Percentiles rank a stretch among this genome's conserved stretches.
These are phyloP conservation scores for Pseudocercospora pini-densiflorae DNA, from an alignment of 2,329 filamentous ascomycete species.

Conservation along the genomic window DNA sequence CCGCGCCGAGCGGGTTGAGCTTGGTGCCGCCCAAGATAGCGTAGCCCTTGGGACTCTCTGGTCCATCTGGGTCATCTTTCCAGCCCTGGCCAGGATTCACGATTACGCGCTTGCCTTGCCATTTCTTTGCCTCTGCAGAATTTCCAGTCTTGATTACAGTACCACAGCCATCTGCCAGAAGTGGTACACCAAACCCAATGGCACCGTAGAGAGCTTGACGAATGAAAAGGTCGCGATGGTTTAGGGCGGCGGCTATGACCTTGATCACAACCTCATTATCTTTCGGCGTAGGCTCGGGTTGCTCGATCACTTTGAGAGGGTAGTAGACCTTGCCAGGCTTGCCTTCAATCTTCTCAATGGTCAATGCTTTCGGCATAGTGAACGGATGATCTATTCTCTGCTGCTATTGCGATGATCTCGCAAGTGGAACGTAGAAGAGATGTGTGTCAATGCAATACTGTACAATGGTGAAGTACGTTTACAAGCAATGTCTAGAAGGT, in stretches of 20 bases:
- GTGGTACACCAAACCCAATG: conserved; percentile 75
- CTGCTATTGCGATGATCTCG: not conserved
- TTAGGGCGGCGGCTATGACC: conserved; percentile 80
- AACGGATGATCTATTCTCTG: not conserved
- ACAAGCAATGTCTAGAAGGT: not conserved
- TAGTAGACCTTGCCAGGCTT: conserved; percentile 91
- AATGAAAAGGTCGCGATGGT: conserved; percentile 95
- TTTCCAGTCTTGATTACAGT: conserved; percentile 69
- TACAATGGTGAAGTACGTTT: not conserved
- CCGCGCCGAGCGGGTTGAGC: conserved; percentile 68
- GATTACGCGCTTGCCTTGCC: conserved; percentile 72
- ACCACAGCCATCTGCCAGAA: conserved; percentile 84
- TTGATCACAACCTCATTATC: conserved; percentile 71
- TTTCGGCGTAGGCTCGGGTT: conserved; percentile 64
- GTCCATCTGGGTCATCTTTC: conserved; percentile 71
- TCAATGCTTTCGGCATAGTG: conserved; percentile 60
- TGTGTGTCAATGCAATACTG: not conserved
- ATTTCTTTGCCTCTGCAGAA: conserved; percentile 56
- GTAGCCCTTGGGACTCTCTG: conserved; percentile 66
- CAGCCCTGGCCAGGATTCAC: conserved; percentile 80
- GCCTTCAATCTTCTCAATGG: conserved; percentile 72
- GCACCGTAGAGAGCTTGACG: conserved; percentile 89
- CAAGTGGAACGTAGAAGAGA: not conserved
- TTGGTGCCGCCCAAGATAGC: conserved; percentile 72
- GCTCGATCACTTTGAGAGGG: conserved; percentile 62